Evolutionary conservation across 306 rosid genomes (phyloP).

Genomic region (Quillaja saponaria): DNA sequence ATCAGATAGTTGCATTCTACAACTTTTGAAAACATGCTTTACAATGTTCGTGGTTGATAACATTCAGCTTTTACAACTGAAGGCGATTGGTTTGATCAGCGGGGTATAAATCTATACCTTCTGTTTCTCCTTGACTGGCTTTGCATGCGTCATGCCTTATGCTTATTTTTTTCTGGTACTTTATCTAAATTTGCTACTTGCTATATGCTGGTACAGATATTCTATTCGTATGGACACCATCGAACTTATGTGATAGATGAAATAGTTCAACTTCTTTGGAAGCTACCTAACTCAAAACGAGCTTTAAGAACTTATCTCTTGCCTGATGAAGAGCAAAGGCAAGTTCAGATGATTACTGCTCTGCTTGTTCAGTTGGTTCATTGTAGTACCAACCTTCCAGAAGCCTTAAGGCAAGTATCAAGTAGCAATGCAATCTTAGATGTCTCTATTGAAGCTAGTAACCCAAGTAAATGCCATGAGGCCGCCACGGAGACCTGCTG

Average conservation of each 20-base stretch:
- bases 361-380: slow-evolving; percentile 88
- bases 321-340: slow-evolving; percentile 94
- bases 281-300: slow-evolving; percentile 82
- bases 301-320: slow-evolving; percentile 85
- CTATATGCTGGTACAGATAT: slow-evolving; percentile 67
- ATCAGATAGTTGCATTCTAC: slow-evolving; percentile 95
- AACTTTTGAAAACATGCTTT: slow-evolving; percentile 86
- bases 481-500: slow-evolving; percentile 78
- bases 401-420: slow-evolving; percentile 71
- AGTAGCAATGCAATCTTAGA: slow-evolving; percentile 71
- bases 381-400: slow-evolving; percentile 91
- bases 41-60: slow-evolving; percentile 92
- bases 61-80: slow-evolving; percentile 92
- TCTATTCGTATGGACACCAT: slow-evolving; percentile 79
- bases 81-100: slow-evolving; percentile 85
- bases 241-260: slow-evolving; percentile 92
- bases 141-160: slow-evolving; percentile 16
- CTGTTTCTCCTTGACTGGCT: slow-evolving; percentile 20
- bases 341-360: slow-evolving; percentile 96
- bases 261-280: slow-evolving; percentile 84
- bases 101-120: slow-evolving; percentile 62
- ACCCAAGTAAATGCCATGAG: slow-evolving; percentile 69
- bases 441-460: slow-evolving; percentile 60
- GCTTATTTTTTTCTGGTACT: slow-evolving; percentile 12
- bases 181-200: slow-evolving; percentile 9